phyloP scores from a whole-genome alignment of 129 eudicot genomes.

The Arctium lappa region DNA sequence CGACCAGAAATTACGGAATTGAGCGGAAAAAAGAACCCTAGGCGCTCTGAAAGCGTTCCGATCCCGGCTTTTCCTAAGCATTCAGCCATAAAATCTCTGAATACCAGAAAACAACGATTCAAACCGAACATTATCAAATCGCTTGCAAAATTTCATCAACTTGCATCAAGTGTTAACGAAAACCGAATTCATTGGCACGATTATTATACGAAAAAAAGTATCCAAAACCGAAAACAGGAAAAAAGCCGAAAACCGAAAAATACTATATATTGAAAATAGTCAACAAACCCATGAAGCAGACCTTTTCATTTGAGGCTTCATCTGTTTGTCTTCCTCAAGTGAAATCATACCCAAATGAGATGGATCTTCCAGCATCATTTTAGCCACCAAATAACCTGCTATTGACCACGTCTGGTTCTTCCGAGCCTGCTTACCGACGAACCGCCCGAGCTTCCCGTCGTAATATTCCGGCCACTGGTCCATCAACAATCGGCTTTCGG shows the following conservation, averaged over 20 bases:
- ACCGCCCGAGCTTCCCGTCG: constrained; percentile 84
- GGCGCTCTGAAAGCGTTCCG: no score
- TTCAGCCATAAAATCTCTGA: no score
- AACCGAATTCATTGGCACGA: not conserved
- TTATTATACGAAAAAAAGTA: constrained; percentile 8
- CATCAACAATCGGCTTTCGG: constrained; percentile 66
- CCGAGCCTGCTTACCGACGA: constrained; percentile 84
- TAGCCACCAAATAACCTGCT: constrained; percentile 93
- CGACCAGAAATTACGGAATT: no score
- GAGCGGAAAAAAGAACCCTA: no score
- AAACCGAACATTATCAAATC: not conserved
- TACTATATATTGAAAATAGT: constrained; percentile 13
- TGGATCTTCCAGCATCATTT: constrained; percentile 96
- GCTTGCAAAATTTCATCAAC: constrained; percentile 8
- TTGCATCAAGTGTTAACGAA: constrained; percentile 11
- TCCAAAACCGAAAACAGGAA: not conserved
- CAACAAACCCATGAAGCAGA: constrained; percentile 82
- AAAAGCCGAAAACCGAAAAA: not conserved
- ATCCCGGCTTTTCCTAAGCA: no score
- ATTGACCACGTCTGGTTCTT: constrained; percentile 94
- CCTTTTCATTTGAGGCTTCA: constrained; percentile 81
- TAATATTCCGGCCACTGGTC: constrained; percentile 95
- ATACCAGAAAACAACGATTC: not conserved
- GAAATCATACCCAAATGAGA: constrained; percentile 96
- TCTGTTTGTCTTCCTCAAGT: constrained; percentile 88